These are phyloP conservation scores for Didymella pomorum DNA, from an alignment of 2,329 filamentous ascomycete species.

Conservation along the genomic window DNA sequence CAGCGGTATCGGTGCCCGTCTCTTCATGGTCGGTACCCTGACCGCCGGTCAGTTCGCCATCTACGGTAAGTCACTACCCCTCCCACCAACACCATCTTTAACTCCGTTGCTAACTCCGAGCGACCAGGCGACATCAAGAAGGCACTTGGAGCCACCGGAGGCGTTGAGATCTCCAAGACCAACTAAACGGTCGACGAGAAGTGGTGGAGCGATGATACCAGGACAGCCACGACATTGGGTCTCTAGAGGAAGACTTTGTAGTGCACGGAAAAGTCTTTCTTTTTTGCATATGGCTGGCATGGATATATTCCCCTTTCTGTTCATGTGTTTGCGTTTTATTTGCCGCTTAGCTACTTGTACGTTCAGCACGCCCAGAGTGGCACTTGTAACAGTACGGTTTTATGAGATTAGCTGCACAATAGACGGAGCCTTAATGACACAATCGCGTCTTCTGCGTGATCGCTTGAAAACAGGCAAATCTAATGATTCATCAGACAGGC, in stretches of 20 bases:
- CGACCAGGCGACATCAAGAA: conserved; percentile 68
- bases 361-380: conserved; percentile 31
- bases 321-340: conserved; percentile 41
- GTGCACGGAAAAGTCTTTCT: conserved; percentile 39
- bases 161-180: conserved; percentile 53
- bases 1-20: conserved; percentile 80
- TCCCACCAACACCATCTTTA: background rate
- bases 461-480: too few species aligned
- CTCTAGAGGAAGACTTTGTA: conserved; percentile 26
- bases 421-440: conserved; percentile 36
- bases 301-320: conserved; percentile 31
- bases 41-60: conserved; percentile 77
- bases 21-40: conserved; percentile 73
- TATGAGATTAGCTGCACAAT: conserved; percentile 42
- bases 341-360: conserved; percentile 39
- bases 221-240: conserved; percentile 36
- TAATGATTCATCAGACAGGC: too few species aligned
- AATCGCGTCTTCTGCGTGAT: background rate
- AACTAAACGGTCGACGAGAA: conserved; percentile 25
- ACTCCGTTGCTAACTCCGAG: background rate
- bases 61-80: conserved; percentile 64
- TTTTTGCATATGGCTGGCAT: conserved; percentile 43
- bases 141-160: conserved; percentile 63
- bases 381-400: conserved; percentile 43
- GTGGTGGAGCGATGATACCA: conserved; percentile 37